Evolutionary conservation across 768 basidiomycete species (phyloP), one percentile per base, ranked within the genome.

Genomic region (Kwoniella heveanensis): DNA sequence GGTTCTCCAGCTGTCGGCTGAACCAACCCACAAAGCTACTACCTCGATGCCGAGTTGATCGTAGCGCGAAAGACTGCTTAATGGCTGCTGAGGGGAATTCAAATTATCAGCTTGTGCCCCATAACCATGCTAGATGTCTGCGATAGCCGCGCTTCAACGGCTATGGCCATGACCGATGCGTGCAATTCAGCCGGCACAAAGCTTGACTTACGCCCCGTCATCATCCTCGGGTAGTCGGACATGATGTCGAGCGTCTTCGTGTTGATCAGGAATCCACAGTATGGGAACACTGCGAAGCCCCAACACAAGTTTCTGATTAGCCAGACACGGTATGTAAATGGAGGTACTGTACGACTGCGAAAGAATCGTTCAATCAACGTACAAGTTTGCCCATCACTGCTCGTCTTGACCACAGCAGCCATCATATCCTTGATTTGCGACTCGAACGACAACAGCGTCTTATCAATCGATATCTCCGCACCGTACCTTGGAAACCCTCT

Each of bases 401-500:
- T 21, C 36, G 51, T 32, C 64, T 58, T 29, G 64, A 77, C 36
- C 21, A 65, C 24, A 52, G 69, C 50, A 56, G 60, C 60, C 62
- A 61, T 62, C 32, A 63, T 53, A 65, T 55, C 65, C 32, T 59
- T 64, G 1, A 65, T 55, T 8, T 58, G 54, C 39, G 59, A 66
- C 53, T 77, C 88, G 74, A 98, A 96, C 73, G 92, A 96, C 5
- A 89, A 86, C 60, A 93, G 75, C 0, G 92, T 95, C 82, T 99
- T 99, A 60, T 92, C 90, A 50, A 83, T 83, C 21, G 92, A 88
- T 55, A 98, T 89, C 76, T 86, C 90, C 65, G 93, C 97, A 0
- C 96, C 96, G 72, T 97, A 98, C 72, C 93, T 91, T 2, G 91
- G 90, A 67, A 95, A 92, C 0, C 94, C 92, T 76, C 84, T 76